Evolutionary conservation across 176 grass and related monocot species (phyloP), one percentile per base, ranked within the genome.

Genomic region (Raddia distichophylla): DNA sequence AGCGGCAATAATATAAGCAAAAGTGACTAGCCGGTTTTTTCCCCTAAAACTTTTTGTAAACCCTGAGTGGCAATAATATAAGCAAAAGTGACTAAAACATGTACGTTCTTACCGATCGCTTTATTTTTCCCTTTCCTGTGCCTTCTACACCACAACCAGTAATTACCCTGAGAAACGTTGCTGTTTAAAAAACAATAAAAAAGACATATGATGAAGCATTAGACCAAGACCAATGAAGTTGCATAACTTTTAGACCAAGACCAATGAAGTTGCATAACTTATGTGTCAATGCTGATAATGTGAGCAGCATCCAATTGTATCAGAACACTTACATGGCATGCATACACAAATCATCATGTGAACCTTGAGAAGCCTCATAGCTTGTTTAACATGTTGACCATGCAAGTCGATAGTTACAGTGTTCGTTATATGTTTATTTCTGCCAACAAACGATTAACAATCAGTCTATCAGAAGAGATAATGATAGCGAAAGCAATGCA

Each of bases 361-460:
- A 52, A 90, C 47, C 77, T 99, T 99, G 53, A 99, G 85, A 86
- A 99, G 86, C n/a, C 22, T 76, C 68, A 93, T 95, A 50, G 93
- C 96, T 90, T 90, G 86, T 67, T 99, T 88, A 32, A 93, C 82
- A 91, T 99, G 96, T 74, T 95, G 93, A 35, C 96, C 96, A 48
- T 99, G 96, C 65, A 99, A 67, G 76, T 99, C 96, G 8, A 99
- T 95, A 64, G 96, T 99, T 15, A 99, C 76, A 1, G 81, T 95
- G 22, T 99, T 99, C 0, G 73, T 99, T 80, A 99, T 99, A 72
- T 90, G 80, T 74, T 87, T 90, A 58, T 99, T 99, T 79, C 96
- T 99, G 87, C 84, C 83, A 74, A 73, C 14, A 44, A 8, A 84
- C 48, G 42, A 87, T 81, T 60, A 32, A 46, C 35, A 61, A 27